Evolutionary conservation across 139 green algal genomes (phyloP).

Genomic region (Chlorella sp.): DNA sequence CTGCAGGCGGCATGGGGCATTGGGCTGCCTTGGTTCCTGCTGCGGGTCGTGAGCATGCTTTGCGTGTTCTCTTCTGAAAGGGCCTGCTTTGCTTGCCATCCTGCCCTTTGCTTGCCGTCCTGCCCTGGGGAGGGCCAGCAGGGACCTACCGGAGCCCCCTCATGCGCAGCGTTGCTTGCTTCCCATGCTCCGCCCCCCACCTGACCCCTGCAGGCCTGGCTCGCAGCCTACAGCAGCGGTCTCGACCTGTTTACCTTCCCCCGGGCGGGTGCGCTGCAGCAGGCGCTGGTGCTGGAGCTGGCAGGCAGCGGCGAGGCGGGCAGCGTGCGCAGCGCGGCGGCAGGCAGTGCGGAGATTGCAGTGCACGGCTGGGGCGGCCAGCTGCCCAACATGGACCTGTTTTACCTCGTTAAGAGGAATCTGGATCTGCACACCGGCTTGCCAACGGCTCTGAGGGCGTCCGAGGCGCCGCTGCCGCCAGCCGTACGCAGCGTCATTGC

Average conservation of each 20-base stretch:
- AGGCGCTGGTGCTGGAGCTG: constrained; percentile 76
- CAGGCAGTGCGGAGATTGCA: too few species aligned
- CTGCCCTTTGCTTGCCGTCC: too few species aligned
- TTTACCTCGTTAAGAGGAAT: constrained; percentile 54
- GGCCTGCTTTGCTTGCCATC: not conserved
- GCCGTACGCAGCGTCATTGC: not conserved
- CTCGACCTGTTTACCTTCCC: constrained; percentile 26
- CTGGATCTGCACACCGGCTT: constrained; percentile 24
- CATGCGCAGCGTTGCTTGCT: too few species aligned
- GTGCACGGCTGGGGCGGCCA: constrained; percentile 64
- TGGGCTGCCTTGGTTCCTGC: not conserved
- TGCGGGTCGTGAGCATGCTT: not conserved
- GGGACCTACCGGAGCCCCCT: too few species aligned
- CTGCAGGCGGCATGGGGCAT: not conserved
- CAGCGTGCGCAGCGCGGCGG: constrained; percentile 45
- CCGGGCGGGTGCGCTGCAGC: constrained; percentile 64
- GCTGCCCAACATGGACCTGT: constrained; percentile 85
- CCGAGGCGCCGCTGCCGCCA: not conserved
- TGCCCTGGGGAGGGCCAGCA: too few species aligned
- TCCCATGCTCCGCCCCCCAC: too few species aligned
- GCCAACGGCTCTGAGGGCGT: not conserved
- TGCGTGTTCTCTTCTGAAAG: not conserved
- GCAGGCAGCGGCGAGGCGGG: not conserved
- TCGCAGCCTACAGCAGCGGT: constrained; percentile 41
- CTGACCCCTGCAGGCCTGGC: constrained; percentile 51